A percentile compares a stretch with the other conserved stretches of the same genome.
phyloP scores from a whole-genome alignment of 345 rosid species.

The Boechera divaricarpa region DNA sequence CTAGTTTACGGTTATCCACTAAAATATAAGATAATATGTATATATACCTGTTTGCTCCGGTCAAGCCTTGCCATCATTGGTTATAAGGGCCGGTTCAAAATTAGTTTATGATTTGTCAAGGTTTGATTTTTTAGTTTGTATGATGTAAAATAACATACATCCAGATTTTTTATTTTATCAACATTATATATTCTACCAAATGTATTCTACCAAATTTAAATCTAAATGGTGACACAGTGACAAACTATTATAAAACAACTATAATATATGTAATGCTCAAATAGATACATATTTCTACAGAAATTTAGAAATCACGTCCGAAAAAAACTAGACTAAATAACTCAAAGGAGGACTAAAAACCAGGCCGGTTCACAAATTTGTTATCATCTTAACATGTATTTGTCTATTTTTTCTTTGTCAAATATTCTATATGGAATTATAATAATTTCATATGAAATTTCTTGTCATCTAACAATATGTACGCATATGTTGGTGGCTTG shows the following conservation, averaged over 20 bases:
- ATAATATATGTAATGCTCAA: not conserved
- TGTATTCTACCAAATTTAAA: no score
- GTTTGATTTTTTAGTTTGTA: not conserved
- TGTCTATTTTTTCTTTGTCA: not conserved
- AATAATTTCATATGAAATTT: not conserved
- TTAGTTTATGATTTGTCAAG: not conserved
- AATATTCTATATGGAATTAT: not conserved
- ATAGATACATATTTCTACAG: not conserved
- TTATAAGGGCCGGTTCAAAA: not conserved
- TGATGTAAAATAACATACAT: no score
- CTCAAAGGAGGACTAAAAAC: not conserved
- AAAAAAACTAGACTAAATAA: not conserved
- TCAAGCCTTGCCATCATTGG: not conserved
- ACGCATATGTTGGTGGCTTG: not conserved
- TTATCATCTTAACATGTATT: not conserved
- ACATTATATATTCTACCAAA: no score
- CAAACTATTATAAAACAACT: not conserved
- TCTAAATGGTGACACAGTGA: not conserved
- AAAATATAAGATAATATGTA: not conserved
- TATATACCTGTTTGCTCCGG: not conserved
- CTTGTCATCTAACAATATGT: slow-evolving; percentile 13
- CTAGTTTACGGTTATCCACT: not conserved
- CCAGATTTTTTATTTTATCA: no score
- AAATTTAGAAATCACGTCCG: not conserved
- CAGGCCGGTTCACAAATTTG: not conserved